Evolutionary conservation across 129 eudicot species (phyloP).

Genomic region (Pittosporum tobira): DNA sequence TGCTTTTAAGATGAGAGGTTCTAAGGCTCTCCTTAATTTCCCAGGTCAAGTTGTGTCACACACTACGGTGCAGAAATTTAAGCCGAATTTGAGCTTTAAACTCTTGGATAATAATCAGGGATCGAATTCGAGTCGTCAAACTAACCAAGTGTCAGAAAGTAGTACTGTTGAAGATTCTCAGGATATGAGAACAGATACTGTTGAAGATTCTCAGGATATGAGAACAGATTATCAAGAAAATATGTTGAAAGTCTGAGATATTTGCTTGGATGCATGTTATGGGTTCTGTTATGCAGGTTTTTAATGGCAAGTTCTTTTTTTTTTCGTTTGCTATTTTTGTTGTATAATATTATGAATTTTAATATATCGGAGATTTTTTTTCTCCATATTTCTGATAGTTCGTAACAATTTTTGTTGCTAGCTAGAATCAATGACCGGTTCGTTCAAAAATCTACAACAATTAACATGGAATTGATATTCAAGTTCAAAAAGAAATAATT

Average conservation of each 20-base stretch:
- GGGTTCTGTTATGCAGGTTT: background rate
- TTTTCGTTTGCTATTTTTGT: background rate
- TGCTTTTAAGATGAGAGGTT: constrained; percentile 67
- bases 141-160: constrained; percentile 6
- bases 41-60: constrained; percentile 34
- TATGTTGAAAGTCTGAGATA: constrained; percentile 18
- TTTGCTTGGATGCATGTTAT: too few relatives aligned
- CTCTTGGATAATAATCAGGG: constrained; percentile 8
- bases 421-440: too few relatives aligned
- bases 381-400: too few relatives aligned
- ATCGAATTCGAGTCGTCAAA: constrained; percentile 18
- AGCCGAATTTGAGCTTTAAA: constrained; percentile 11
- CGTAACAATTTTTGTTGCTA: too few relatives aligned
- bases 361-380: too few relatives aligned
- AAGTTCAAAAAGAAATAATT: too few relatives aligned
- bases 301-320: background rate
- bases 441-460: background rate
- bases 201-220: constrained; percentile 10
- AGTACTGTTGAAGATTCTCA: constrained; percentile 5
- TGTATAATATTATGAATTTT: background rate
- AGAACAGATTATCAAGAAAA: constrained; percentile 20
- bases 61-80: constrained; percentile 6
- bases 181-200: constrained; percentile 13
- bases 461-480: background rate
- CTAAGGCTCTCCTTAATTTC: constrained; percentile 66